These are phyloP conservation scores for Diaporthe ilicicola DNA, from an alignment of 2,329 filamentous ascomycete genomes.

Conservation along the genomic window DNA sequence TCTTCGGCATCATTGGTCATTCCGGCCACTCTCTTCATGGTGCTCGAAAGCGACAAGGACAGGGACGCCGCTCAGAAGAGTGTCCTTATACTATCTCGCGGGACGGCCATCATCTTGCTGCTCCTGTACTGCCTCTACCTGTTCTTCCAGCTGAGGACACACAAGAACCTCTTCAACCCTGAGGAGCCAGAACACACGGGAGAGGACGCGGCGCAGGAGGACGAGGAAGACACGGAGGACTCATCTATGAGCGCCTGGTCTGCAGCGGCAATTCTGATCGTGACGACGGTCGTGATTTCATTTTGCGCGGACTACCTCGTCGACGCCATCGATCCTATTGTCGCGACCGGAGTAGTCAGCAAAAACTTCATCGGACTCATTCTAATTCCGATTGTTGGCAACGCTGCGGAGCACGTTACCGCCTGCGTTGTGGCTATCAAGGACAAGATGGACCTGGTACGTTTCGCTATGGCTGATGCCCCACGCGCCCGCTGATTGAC, in stretches of 20 bases:
- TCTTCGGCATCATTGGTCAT: conserved; percentile 82
- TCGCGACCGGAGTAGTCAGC: conserved; percentile 75
- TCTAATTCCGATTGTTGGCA: conserved; percentile 81
- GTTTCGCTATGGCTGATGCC: neutral
- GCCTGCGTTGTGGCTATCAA: conserved; percentile 81
- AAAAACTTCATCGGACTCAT: conserved; percentile 85
- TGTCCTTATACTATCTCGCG: conserved; percentile 77
- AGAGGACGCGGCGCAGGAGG: conserved; percentile 47
- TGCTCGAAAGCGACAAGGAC: conserved; percentile 43
- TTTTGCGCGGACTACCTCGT: conserved; percentile 82
- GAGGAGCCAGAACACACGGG: conserved; percentile 46
- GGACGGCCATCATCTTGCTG: conserved; percentile 79
- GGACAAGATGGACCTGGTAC: conserved; percentile 73
- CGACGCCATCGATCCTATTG: conserved; percentile 67
- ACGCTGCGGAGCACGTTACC: conserved; percentile 83
- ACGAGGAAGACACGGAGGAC: conserved; percentile 52
- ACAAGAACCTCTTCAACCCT: conserved; percentile 75
- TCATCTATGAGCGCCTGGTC: conserved; percentile 69
- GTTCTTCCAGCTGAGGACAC: conserved; percentile 79
- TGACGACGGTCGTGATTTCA: conserved; percentile 75
- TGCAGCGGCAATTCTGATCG: conserved; percentile 71
- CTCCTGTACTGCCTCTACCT: conserved; percentile 80
- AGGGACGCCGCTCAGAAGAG: conserved; percentile 52
- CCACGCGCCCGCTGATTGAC: neutral
- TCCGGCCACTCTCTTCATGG: conserved; percentile 63